Base-by-base conservation (phyloP, 495 filamentous ascomycete genomes). In the Tetracladium setigerum region DNA sequence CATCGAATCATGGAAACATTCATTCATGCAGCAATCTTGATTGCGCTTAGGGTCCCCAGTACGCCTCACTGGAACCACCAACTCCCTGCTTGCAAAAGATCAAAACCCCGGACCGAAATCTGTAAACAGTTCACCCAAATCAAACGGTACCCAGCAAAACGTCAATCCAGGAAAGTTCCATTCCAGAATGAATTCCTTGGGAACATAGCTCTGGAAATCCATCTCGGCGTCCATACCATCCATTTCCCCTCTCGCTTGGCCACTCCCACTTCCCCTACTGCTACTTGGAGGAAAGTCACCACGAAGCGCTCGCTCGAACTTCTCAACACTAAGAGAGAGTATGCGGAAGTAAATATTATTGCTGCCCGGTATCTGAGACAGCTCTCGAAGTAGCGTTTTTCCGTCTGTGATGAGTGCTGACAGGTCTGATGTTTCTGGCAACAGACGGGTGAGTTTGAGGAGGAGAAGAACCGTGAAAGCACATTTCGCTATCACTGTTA, bases 101-200 rank as follows among this genome's bases (percentile, higher is more conserved):
- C 38, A 53, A 45, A 32, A 43, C 19, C 49, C 48, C 1, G 22
- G 22, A n/a, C 44, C 53, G 19, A 56, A 56, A 40, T 56, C 53
- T 19, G 44, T 18, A 35, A 55, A 55, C 34, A 56, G 31, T 14
- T 56, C 48, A 24, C 48, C 44, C 14, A 47, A 56, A 41, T 56
- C 53, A 38, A 50, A 55, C n/a, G 72, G 71, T 15, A 74, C 71
- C 56, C 72, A 73, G 38, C 70, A 71, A 30, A 77, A 53, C 54
- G 70, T 72, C 36, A 77, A 41, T 1, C 70, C 71, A 0, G 72
- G 74, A 41, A 77, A 77, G 45, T 76, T 71, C 72, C 72, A 77
- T 49, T 76, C 71, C 2, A 71, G 63, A 3, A 73, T 64, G 47
- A 76, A 75, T 44, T 76, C 67, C 47, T 68, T 67, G 5, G 74